Percentiles rank a stretch among this genome's conserved stretches.
These are phyloP conservation scores for Penicillium sp. DNA, from an alignment of 2,329 filamentous ascomycete species.

Conservation along the genomic window DNA sequence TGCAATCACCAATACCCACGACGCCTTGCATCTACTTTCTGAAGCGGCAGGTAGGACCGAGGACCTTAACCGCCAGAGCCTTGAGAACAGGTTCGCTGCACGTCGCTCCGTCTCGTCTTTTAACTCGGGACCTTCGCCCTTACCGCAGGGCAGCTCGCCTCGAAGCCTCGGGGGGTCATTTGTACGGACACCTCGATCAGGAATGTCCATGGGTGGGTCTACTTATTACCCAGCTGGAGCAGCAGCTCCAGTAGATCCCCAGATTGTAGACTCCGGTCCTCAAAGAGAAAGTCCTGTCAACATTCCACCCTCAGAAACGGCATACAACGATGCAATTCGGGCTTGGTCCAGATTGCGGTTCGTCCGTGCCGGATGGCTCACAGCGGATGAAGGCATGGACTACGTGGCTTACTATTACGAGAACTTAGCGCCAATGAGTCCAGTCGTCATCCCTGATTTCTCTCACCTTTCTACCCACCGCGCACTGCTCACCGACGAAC, in stretches of 20 bases:
- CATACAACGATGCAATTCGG: conserved; percentile 66
- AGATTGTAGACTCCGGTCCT: conserved; percentile 28
- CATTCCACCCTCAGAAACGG: conserved; percentile 32
- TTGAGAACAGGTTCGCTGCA: conserved; percentile 47
- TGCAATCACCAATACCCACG: conserved; percentile 86
- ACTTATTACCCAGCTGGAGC: conserved; percentile 50
- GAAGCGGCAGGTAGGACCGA: conserved; percentile 68
- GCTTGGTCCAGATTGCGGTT: conserved; percentile 94
- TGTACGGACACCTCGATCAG: conserved; percentile 41
- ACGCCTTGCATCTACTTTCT: conserved; percentile 87
- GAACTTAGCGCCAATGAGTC: conserved; percentile 86
- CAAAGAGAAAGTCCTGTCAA: conserved; percentile 30
- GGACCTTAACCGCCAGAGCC: conserved; percentile 51
- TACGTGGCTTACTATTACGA: conserved; percentile 97
- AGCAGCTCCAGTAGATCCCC: conserved; percentile 27
- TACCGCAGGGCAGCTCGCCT: conserved; percentile 37
- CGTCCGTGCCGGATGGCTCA: conserved; percentile 96
- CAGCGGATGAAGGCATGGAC: conserved; percentile 84
- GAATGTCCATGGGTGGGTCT: conserved; percentile 46
- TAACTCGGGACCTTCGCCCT: conserved; percentile 38
- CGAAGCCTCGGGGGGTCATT: conserved; percentile 38
- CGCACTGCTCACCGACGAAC: conserved; percentile 83
- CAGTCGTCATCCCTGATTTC: conserved; percentile 90
- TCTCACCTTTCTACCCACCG: conserved; percentile 76
- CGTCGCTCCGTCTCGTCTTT: conserved; percentile 43